Evolutionary conservation across 139 green algal genomes (phyloP).

Genomic region (Tetratostichococcus sp.): DNA sequence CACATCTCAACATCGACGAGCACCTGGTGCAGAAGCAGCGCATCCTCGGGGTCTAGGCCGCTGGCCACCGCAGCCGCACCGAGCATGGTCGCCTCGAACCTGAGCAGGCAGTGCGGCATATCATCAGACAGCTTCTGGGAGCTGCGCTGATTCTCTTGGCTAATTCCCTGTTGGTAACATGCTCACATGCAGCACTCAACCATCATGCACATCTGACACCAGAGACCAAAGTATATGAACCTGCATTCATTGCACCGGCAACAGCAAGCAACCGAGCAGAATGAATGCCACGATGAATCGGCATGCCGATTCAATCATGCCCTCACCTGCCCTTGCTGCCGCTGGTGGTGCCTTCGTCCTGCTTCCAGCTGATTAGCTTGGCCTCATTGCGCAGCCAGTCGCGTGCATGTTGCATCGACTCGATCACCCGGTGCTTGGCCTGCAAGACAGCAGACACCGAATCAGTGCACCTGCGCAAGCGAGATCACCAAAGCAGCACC

Average conservation of each 20-base stretch:
- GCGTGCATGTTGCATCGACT: neutral
- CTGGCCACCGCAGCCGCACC: slow-evolving; percentile 59
- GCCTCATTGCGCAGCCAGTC: neutral
- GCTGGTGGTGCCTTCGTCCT: slow-evolving; percentile 31
- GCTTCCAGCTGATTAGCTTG: neutral
- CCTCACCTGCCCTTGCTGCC: slow-evolving; percentile 63
- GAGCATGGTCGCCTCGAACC: slow-evolving; percentile 43
- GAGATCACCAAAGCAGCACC: too few relatives aligned
- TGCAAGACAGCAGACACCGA: neutral
- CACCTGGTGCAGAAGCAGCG: slow-evolving; percentile 43
- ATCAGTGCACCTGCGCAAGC: too few relatives aligned
- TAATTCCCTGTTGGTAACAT: too few relatives aligned
- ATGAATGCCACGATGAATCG: too few relatives aligned
- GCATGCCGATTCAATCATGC: neutral
- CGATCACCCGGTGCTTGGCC: neutral
- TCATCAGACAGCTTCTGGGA: slow-evolving; percentile 28
- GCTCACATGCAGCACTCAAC: too few relatives aligned
- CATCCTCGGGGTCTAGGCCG: slow-evolving; percentile 57
- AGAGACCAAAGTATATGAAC: too few relatives aligned
- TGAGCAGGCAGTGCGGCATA: slow-evolving; percentile 9
- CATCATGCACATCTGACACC: too few relatives aligned
- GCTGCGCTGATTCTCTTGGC: too few relatives aligned
- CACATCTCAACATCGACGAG: too few relatives aligned
- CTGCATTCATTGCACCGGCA: too few relatives aligned
- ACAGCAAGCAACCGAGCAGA: too few relatives aligned